Conservation (phyloP, 2,329 filamentous ascomycete species). For the Arachnomyces sp. region DNA sequence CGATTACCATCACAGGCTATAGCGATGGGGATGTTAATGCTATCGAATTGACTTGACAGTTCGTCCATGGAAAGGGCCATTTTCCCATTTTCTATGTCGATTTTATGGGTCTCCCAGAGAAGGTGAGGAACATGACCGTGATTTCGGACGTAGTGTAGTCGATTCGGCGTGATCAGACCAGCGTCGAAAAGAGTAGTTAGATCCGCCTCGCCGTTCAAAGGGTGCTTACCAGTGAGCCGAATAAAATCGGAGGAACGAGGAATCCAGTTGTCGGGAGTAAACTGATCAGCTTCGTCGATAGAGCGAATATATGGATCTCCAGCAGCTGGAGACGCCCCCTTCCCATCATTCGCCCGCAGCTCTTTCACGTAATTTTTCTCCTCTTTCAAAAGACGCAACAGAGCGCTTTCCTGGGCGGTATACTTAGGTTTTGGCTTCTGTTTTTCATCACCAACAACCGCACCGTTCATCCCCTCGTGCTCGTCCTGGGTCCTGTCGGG, state of each 20-base stretch:
- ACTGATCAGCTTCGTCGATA: slow-evolving; percentile 45
- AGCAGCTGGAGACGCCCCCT: slow-evolving; percentile 28
- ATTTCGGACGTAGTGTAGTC: slow-evolving; percentile 46
- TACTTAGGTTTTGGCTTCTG: slow-evolving; percentile 29
- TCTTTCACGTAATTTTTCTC: slow-evolving; percentile 37
- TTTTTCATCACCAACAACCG: slow-evolving; percentile 11
- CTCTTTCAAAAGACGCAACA: slow-evolving; percentile 34
- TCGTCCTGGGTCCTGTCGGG: slow-evolving; percentile 10
- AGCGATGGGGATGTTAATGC: slow-evolving; percentile 41
- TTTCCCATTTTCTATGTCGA: slow-evolving; percentile 37
- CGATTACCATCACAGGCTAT: slow-evolving; percentile 45
- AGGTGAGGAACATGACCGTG: slow-evolving; percentile 46
- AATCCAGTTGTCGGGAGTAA: slow-evolving; percentile 48
- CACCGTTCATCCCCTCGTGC: slow-evolving; percentile 2
- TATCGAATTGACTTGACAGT: slow-evolving; percentile 34
- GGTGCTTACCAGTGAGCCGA: slow-evolving; percentile 46
- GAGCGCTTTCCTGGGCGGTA: slow-evolving; percentile 35
- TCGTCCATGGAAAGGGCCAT: slow-evolving; percentile 38
- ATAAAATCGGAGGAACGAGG: slow-evolving; percentile 41
- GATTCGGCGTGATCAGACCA: slow-evolving; percentile 44
- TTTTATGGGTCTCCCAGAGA: slow-evolving; percentile 42
- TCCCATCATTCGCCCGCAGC: slow-evolving; percentile 38
- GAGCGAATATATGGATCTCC: slow-evolving; percentile 23
- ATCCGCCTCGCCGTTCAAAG: slow-evolving; percentile 43
- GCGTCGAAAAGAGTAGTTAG: slow-evolving; percentile 37